Evolutionary conservation across 176 grass and related monocot species (phyloP), one percentile per base, ranked within the genome.

Genomic region (Alopecurus myosuroides): DNA sequence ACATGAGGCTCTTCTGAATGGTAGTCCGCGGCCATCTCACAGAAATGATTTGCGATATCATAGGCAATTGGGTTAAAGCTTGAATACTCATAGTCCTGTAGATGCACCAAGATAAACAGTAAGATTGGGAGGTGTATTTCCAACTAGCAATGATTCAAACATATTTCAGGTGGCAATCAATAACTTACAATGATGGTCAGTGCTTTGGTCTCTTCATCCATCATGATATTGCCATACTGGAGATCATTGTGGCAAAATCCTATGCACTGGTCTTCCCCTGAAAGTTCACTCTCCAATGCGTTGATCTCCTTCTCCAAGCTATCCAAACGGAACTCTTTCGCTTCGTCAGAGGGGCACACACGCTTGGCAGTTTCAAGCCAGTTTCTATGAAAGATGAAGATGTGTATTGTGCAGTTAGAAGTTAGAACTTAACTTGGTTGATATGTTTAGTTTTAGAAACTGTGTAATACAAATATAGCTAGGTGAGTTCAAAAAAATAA

Each of bases 161-260:
- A 60, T 39, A 58, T 0, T 19, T 39, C 22, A 22, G 39, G 23
- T 69, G 74, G 64, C 17, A 86, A 70, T 4, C 17, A 86, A 70
- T 4, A 92, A 81, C 87, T 93, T 90, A 98, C 96, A 72, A 98
- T 98, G 64, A 98, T 83, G 26, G 96, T 98, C 25, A 98, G 77
- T 31, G 80, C 13, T 56, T 56, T 91, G 63, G 91, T 87, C 60
- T 90, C 87, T 85, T 98, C 93, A 86, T 98, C 93, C 52, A 98
- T 98, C 96, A 98, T 98, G 74, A 98, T 94, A 70, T 98, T 98
- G 22, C 96, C 96, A 83, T 95, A 98, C 74, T 98, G 93, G 57
- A 98, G 93, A 77, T 98, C 95, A 62, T 97, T 97, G 87, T 97
- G 95, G 84, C 92, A 97, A 91, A 97, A 97, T 40, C 90, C 92